Evolutionary conservation across 148 eudicot species (phyloP), one percentile per base, ranked within the genome.

Genomic region (Silene latifolia): DNA sequence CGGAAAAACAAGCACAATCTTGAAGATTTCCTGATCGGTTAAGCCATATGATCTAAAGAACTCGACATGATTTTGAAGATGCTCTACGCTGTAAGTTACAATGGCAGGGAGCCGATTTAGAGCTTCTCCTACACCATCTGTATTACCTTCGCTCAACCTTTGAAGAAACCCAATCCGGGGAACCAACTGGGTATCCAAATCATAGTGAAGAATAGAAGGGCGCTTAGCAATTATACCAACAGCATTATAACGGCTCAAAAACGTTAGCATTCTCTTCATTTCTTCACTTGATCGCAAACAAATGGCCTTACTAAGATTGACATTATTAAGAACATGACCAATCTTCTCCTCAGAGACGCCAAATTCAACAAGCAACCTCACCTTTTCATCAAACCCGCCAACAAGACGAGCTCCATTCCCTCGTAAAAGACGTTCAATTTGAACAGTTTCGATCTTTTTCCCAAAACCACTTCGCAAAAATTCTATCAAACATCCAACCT

Each of bases 1-100:
- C 1, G 98, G 97, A 74, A 82, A 95, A 62, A 90, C 82, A 21
- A 85, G 82, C 80, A 92, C 78, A 69, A 95, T 86, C 78, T 83
- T 87, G 70, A 95, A 95, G 64, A 92, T 89, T 78, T 95, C 87
- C 69, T 85, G 77, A 71, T 90, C 84, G 39, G 71, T 85, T 61
- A 95, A 66, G 17, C 96, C 97, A 74, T 86, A 88, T 23, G 94
- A 90, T 21, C 85, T 86, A 75, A 95, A 87, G 83, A 90, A 89
- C 76, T 90, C 88, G 1, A 88, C 96, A 35, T 90, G 98, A 78
- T 82, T 85, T 77, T 85, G 81, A 44, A 90, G 70, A 72, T 95
- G 98, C 32, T 87, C 90, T 25, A 80, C 82, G 8, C 82, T 85
- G 69, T 95, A 90, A 4, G 91, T 82, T 68, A 92, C 47, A 35